Evolutionary conservation across 805 yeast species (phyloP).

Genomic region (Metschnikowia bowlesiae): DNA sequence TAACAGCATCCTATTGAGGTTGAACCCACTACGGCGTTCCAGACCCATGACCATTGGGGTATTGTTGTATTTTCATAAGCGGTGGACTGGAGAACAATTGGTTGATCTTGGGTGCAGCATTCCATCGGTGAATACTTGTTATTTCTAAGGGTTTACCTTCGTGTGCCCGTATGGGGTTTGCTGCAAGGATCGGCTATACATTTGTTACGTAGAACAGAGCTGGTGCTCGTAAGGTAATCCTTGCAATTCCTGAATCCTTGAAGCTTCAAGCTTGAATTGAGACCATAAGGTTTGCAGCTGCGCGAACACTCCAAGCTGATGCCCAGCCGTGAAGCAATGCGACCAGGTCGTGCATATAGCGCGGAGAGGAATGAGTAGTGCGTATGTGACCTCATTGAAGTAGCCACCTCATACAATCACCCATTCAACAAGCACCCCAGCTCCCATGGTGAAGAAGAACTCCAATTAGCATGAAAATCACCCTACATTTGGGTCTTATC

Average conservation of each 20-base stretch:
- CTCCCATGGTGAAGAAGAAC: not conserved
- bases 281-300: too few relatives aligned
- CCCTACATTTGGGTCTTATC: not conserved
- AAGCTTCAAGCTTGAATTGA: too few relatives aligned
- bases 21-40: conserved; percentile 59
- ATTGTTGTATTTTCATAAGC: conserved; percentile 41
- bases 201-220: conserved; percentile 8
- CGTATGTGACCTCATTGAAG: not conserved
- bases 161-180: conserved; percentile 71
- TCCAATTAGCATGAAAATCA: not conserved
- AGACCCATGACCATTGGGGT: conserved; percentile 67
- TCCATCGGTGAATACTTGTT: conserved; percentile 48
- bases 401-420: too few relatives aligned
- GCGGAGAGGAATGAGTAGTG: not conserved
- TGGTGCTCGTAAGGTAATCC: too few relatives aligned
- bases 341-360: not conserved
- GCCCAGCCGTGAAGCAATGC: not conserved
- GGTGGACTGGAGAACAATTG: conserved; percentile 59
- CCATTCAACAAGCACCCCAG: not conserved
- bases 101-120: conserved; percentile 74
- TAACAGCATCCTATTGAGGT: conserved; percentile 66
- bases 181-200: conserved; percentile 62
- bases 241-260: too few relatives aligned
- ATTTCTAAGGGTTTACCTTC: conserved; percentile 66
- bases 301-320: not conserved